Evolutionary conservation across 345 rosid species (phyloP).

Genomic region (Moricandia moricandioides): DNA sequence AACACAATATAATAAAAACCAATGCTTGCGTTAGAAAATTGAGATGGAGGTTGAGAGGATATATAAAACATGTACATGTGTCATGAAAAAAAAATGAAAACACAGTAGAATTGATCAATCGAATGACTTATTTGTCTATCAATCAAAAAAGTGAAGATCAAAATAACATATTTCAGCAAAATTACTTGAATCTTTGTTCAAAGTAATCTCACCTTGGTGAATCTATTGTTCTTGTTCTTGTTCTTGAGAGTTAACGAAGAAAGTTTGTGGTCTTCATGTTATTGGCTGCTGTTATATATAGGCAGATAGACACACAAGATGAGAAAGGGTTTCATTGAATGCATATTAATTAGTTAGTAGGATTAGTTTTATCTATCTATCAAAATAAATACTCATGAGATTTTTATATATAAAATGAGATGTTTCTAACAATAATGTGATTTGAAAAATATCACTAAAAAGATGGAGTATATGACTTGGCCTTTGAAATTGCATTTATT

Average conservation of each 20-base stretch:
- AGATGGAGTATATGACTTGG: constrained; percentile 36
- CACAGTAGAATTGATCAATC: background rate
- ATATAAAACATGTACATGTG: background rate
- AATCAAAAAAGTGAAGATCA: background rate
- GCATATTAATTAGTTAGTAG: constrained; percentile 3
- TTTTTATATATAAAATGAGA: background rate
- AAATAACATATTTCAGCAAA: background rate
- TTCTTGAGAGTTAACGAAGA: constrained; percentile 14
- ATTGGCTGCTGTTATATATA: constrained; percentile 20
- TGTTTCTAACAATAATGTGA: constrained; percentile 28
- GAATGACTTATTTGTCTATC: background rate
- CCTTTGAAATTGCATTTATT: constrained; percentile 35
- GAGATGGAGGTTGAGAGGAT: background rate
- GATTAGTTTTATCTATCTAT: constrained; percentile 34
- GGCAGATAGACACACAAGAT: background rate
- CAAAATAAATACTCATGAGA: constrained; percentile 21
- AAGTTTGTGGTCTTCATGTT: constrained; percentile 25
- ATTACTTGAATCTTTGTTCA: background rate
- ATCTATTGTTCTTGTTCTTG: constrained; percentile 22
- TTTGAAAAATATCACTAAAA: constrained; percentile 20
- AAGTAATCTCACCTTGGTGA: constrained; percentile 29
- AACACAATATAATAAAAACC: background rate
- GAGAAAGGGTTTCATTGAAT: constrained; percentile 16
- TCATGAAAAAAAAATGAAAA: background rate
- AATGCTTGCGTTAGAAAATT: background rate